Evolutionary conservation across 208 protist genomes (phyloP).

Genomic region (Acanthamoeba lenticulata): DNA sequence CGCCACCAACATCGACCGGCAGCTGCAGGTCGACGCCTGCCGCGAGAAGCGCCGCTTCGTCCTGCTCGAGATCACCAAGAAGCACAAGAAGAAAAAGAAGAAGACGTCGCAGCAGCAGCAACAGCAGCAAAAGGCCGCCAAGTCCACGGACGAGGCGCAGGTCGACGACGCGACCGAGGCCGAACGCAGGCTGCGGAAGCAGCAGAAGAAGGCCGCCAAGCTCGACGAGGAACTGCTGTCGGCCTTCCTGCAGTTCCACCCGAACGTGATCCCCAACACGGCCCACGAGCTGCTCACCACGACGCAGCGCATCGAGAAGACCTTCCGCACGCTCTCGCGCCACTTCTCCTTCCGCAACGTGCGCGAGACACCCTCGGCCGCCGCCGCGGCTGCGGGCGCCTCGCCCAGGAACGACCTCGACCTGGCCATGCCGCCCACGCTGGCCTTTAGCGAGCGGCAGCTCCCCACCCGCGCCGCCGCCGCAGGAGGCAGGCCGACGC

Average conservation of each 20-base stretch:
- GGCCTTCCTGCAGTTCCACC: slow-evolving; percentile 58
- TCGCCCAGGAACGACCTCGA: neutral
- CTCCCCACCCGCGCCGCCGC: neutral
- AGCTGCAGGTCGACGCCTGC: slow-evolving; percentile 8
- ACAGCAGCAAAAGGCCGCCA: neutral
- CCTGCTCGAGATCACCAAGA: slow-evolving; percentile 18
- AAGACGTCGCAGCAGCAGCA: neutral
- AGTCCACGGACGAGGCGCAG: neutral
- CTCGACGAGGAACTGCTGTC: neutral
- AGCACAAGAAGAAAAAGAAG: slow-evolving; percentile 9
- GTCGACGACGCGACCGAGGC: neutral
- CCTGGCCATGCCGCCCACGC: neutral
- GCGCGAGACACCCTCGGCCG: neutral
- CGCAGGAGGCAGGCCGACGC: too few species aligned
- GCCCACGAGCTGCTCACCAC: slow-evolving; percentile 42
- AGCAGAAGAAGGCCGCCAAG: neutral
- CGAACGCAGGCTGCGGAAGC: neutral
- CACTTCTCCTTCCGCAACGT: slow-evolving; percentile 62
- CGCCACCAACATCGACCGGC: slow-evolving; percentile 47
- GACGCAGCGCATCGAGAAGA: slow-evolving; percentile 51
- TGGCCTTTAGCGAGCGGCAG: neutral
- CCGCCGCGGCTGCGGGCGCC: too few species aligned
- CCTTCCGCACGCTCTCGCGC: slow-evolving; percentile 57
- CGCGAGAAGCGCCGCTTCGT: neutral
- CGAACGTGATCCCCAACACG: slow-evolving; percentile 51